Percentiles rank a stretch among this genome's conserved stretches.
Evolutionary conservation across 306 rosid species (phyloP).

Genomic region (Elaeagnus macrophylla): DNA sequence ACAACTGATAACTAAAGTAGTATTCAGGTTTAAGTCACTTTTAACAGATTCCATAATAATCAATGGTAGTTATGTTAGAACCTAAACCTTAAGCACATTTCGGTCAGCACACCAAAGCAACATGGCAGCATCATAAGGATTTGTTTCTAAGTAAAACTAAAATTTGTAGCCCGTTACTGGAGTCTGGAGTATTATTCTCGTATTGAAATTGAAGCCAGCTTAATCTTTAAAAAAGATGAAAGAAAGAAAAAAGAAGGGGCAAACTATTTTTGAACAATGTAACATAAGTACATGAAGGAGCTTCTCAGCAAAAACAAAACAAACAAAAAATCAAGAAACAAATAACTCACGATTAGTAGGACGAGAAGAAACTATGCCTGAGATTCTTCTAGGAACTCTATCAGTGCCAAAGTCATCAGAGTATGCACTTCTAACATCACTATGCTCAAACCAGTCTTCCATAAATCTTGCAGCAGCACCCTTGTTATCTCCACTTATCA

Average conservation of each 20-base stretch:
- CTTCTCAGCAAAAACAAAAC: too few relatives aligned
- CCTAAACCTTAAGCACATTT: not conserved
- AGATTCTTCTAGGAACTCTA: conserved; percentile 35
- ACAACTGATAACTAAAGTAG: too few relatives aligned
- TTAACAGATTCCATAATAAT: not conserved
- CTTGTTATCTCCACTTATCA: conserved; percentile 90
- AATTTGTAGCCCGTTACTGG: not conserved
- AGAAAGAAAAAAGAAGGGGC: too few relatives aligned
- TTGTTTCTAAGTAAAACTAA: not conserved
- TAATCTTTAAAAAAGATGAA: not conserved
- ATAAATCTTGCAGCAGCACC: conserved; percentile 91
- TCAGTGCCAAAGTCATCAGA: conserved; percentile 12
- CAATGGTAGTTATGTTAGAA: not conserved
- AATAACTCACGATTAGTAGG: conserved; percentile 27
- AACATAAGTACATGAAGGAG: not conserved
- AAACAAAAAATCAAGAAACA: not conserved
- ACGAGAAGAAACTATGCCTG: conserved; percentile 20
- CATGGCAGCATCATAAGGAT: conserved; percentile 3
- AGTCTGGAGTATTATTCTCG: not conserved
- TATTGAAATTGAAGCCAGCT: conserved; percentile 1
- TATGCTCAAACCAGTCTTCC: conserved; percentile 89
- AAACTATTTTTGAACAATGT: not conserved
- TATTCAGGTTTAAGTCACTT: not conserved
- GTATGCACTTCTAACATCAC: conserved; percentile 4
- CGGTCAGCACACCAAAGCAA: conserved; percentile 1